These are phyloP conservation scores for Lactarius hengduanensis DNA, from an alignment of 768 basidiomycete species.

Conservation along the genomic window DNA sequence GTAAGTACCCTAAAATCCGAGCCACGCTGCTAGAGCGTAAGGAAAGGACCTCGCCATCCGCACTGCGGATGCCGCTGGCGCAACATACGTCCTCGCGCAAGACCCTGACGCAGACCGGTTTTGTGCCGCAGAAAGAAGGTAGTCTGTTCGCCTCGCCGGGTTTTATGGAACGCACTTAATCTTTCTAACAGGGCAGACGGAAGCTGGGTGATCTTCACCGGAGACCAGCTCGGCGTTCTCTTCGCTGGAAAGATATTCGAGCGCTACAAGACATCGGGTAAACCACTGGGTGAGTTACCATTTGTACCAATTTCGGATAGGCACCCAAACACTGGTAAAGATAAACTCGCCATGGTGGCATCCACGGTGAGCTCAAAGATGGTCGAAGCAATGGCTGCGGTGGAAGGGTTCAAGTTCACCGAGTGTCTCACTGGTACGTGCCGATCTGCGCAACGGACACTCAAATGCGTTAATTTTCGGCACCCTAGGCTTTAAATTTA, in stretches of 20 bases:
- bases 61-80: conserved; percentile 53
- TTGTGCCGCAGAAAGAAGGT: conserved; percentile 71
- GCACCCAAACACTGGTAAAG: conserved; percentile 41
- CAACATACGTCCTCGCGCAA: conserved; percentile 75
- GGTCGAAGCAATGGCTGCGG: conserved; percentile 71
- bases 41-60: conserved; percentile 68
- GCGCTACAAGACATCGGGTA: conserved; percentile 46
- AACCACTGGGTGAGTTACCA: conserved; percentile 40
- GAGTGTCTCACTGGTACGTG: conserved; percentile 81
- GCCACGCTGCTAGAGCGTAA: not conserved
- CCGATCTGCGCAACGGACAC: not conserved
- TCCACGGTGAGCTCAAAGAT: conserved; percentile 92
- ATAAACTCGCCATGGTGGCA: conserved; percentile 79
- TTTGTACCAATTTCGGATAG: not conserved
- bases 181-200: conserved; percentile 43
- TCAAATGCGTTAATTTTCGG: conserved; percentile 15
- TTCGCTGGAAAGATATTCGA: conserved; percentile 49
- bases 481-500: conserved; percentile 79
- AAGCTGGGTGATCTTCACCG: conserved; percentile 71
- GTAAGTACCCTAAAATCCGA: conserved; percentile 1
- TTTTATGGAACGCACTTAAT: conserved; percentile 1
- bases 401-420: conserved; percentile 78
- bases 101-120: conserved; percentile 90
- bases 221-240: conserved; percentile 75
- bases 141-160: conserved; percentile 21